phyloP scores from a whole-genome alignment of 345 rosid genomes.

The Trapa bicornis region DNA sequence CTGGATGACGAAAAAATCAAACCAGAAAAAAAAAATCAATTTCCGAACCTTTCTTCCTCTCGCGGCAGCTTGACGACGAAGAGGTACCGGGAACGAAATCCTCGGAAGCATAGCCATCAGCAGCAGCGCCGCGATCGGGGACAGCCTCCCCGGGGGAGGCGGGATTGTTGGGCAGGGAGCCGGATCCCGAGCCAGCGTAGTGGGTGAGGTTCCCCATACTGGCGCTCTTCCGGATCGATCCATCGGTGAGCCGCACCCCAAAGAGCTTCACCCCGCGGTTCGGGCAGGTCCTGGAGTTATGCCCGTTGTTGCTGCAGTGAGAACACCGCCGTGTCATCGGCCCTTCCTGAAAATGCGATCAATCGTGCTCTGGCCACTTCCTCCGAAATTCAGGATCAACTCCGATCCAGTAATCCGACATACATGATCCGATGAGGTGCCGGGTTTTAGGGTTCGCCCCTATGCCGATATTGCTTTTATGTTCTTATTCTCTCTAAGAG shows the following conservation, averaged over 20 bases:
- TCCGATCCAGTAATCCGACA: neutral
- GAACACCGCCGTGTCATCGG: slow-evolving; percentile 94
- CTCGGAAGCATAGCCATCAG: slow-evolving; percentile 87
- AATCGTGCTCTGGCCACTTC: neutral
- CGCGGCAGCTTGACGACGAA: slow-evolving; percentile 70
- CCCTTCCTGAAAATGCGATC: neutral
- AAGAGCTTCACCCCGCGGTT: slow-evolving; percentile 89
- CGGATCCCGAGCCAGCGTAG: slow-evolving; percentile 59
- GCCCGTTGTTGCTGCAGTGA: slow-evolving; percentile 98
- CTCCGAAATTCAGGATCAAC: slow-evolving; percentile 7
- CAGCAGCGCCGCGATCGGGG: slow-evolving; percentile 47
- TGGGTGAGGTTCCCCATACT: slow-evolving; percentile 89
- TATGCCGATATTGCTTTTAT: neutral
- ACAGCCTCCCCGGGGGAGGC: slow-evolving; percentile 21
- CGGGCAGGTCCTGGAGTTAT: slow-evolving; percentile 95
- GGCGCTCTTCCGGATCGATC: slow-evolving; percentile 91
- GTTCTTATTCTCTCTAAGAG: neutral
- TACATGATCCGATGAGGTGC: neutral
- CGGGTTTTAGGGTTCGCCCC: slow-evolving; percentile 8
- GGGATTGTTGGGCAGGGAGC: slow-evolving; percentile 15
- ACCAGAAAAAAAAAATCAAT: neutral
- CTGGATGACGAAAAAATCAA: neutral
- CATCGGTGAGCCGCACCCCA: slow-evolving; percentile 91
- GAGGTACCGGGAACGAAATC: slow-evolving; percentile 94
- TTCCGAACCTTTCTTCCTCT: slow-evolving; percentile 74